Evolutionary conservation across 78 protist genomes (phyloP), one percentile per base, ranked within the genome.

Genomic region (Protostelium mycophagum): DNA sequence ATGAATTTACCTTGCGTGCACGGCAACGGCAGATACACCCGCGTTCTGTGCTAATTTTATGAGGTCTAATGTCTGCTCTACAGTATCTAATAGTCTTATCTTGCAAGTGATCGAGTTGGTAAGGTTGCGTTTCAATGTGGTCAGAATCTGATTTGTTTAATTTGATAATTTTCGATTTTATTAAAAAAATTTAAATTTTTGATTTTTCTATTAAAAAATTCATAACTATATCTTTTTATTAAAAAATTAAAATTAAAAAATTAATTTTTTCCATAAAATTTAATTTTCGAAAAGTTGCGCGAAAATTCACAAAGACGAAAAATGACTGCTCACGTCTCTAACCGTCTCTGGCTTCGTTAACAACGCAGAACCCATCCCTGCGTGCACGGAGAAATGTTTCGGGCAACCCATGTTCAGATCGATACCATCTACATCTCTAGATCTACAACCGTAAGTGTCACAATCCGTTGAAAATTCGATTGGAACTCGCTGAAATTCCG

Each of bases 331-430:
- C 73, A 87, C 89, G 83, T 25, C 89, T 29, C 10, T 1, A 1
- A 91, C 90, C 28, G 90, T 88, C 0, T 94, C 96, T 34, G 93
- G 93, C 37, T 94, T 35, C 16, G 88, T 86, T 31, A 94, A 36
- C 35, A 91, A 35, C 34, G 92, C 89, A 0, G 86, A 28, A 63
- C 96, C 96, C 96, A 94, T 94, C 0, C 91, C 93, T 84, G 91
- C 94, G 83, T 88, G 88, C 28, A 88, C 88, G 87, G 94, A 91
- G 88, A 94, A 94, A 85, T 63, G 51, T 38, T 91, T 91, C 23
- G 94, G 94, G 35, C 96, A 94, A n/a, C 96, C 94, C 91, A 91
- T 88, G 85, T 94, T 94, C 5, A 94, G 87, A 89, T 94, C 96
- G 0, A 91, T 1, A 36, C 93, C 93, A 87, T 86, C 51, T 28